Evolutionary conservation across 257 asterid genomes (phyloP).

Genomic region (Solanum habrochaites): DNA sequence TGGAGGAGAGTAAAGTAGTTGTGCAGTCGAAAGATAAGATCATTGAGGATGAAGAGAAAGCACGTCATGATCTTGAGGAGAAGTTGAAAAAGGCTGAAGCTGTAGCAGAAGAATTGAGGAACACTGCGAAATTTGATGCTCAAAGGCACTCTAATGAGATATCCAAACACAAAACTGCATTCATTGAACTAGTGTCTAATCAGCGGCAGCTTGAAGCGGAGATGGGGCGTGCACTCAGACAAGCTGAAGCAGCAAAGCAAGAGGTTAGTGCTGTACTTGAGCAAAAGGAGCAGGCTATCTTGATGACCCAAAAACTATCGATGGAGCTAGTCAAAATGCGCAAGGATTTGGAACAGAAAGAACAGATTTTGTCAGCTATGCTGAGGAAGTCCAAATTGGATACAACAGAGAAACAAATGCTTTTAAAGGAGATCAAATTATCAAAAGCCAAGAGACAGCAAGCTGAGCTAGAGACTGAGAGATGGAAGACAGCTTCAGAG

Average conservation of each 20-base stretch:
- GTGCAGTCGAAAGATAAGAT: conserved; percentile 43
- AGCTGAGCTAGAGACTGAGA: conserved; percentile 39
- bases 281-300: conserved; percentile 58
- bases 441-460: conserved; percentile 52
- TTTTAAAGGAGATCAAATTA: conserved; percentile 49
- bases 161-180: conserved; percentile 55
- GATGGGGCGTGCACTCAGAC: conserved; percentile 71
- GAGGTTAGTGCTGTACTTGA: conserved; percentile 50
- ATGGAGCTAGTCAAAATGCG: conserved; percentile 54
- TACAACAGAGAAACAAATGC: conserved; percentile 62
- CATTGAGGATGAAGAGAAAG: conserved; percentile 33
- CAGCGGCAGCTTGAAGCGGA: conserved; percentile 92
- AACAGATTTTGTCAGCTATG: conserved; percentile 79
- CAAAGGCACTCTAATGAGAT: conserved; percentile 52
- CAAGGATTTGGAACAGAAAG: conserved; percentile 70
- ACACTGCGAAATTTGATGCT: conserved; percentile 29
- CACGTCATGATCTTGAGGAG: conserved; percentile 40
- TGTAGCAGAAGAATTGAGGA: conserved; percentile 36
- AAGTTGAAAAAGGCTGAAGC: conserved; percentile 31
- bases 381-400: conserved; percentile 73
- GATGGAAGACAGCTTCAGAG: conserved; percentile 31
- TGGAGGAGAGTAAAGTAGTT: conserved; percentile 32
- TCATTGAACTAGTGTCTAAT: conserved; percentile 78
- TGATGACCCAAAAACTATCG: conserved; percentile 57
- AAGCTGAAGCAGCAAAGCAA: conserved; percentile 57